These are phyloP conservation scores for Erodium maritimum DNA, from an alignment of 345 rosid genomes.

Conservation along the genomic window DNA sequence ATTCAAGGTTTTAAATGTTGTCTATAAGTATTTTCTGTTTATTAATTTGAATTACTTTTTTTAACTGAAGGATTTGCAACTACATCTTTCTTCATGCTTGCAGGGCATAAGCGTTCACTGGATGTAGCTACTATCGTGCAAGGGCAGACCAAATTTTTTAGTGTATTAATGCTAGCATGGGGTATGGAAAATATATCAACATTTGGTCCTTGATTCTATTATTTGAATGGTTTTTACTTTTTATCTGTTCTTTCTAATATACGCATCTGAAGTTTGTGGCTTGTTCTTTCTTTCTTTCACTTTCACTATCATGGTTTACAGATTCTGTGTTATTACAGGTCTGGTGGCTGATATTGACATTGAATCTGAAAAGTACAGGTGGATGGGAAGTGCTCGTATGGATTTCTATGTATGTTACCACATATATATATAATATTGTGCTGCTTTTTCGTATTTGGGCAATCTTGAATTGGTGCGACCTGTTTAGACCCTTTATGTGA, in stretches of 20 bases:
- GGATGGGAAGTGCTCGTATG: constrained; percentile 89
- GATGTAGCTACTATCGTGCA: constrained; percentile 82
- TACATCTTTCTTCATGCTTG: constrained; percentile 11
- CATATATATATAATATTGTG: not conserved
- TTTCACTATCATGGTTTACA: not conserved
- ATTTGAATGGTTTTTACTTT: not conserved
- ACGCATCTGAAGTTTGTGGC: not conserved
- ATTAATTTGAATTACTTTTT: not conserved
- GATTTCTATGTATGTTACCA: constrained; percentile 65
- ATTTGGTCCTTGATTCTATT: constrained; percentile 4
- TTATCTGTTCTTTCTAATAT: not conserved
- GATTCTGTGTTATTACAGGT: constrained; percentile 35
- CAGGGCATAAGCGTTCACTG: constrained; percentile 61
- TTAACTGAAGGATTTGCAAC: constrained; percentile 6
- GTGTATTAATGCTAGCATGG: constrained; percentile 96
- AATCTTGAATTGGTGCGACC: not conserved
- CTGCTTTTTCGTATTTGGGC: not conserved
- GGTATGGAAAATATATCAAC: constrained; percentile 24
- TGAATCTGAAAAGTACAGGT: constrained; percentile 83
- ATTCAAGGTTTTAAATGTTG: constrained; percentile 54
- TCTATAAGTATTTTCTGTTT: constrained; percentile 3
- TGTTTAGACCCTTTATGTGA: too few relatives aligned
- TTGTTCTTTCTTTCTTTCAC: not conserved
- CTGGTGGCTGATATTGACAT: constrained; percentile 92
- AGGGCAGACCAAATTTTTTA: constrained; percentile 53